A percentile compares a stretch with the other conserved stretches of the same genome.
Evolutionary conservation across 805 yeast species (phyloP).

Genomic region (Suhomyces sp.): DNA sequence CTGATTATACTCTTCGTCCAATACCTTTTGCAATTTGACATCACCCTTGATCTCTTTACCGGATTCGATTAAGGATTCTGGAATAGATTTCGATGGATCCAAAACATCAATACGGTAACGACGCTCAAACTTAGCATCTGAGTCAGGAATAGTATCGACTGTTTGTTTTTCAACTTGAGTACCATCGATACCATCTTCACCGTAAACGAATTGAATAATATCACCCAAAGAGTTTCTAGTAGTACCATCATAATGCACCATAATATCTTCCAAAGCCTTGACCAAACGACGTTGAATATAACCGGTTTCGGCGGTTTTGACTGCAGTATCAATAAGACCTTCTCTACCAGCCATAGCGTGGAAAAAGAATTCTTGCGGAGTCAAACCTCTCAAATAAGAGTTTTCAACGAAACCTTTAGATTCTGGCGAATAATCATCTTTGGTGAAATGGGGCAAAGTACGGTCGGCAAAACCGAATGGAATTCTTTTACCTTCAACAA

Average conservation of each 20-base stretch:
- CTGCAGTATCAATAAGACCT: slow-evolving; percentile 99
- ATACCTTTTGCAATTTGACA: slow-evolving; percentile 68
- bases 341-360: slow-evolving; percentile 99
- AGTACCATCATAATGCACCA: slow-evolving; percentile 98
- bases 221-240: slow-evolving; percentile 97
- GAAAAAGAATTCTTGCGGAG: slow-evolving; percentile 98
- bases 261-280: slow-evolving; percentile 93
- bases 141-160: slow-evolving; percentile 92
- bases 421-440: slow-evolving; percentile 98
- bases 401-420: slow-evolving; percentile 98
- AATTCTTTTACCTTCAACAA: slow-evolving; percentile 99
- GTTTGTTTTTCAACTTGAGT: slow-evolving; percentile 96
- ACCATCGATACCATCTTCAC: slow-evolving; percentile 99
- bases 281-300: slow-evolving; percentile 97
- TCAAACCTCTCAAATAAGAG: slow-evolving; percentile 93
- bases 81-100: slow-evolving; percentile 57
- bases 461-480: slow-evolving; percentile 96
- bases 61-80: slow-evolving; percentile 76
- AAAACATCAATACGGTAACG: slow-evolving; percentile 85
- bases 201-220: slow-evolving; percentile 91
- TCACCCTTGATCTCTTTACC: slow-evolving; percentile 92
- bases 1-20: slow-evolving; percentile 84
- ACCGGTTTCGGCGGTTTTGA: slow-evolving; percentile 98
- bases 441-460: slow-evolving; percentile 95
- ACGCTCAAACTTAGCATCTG: slow-evolving; percentile 75